A percentile compares a stretch with the other conserved stretches of the same genome.
Conservation (phyloP, 257 asterid species). For the Gynochthodes officinalis region DNA sequence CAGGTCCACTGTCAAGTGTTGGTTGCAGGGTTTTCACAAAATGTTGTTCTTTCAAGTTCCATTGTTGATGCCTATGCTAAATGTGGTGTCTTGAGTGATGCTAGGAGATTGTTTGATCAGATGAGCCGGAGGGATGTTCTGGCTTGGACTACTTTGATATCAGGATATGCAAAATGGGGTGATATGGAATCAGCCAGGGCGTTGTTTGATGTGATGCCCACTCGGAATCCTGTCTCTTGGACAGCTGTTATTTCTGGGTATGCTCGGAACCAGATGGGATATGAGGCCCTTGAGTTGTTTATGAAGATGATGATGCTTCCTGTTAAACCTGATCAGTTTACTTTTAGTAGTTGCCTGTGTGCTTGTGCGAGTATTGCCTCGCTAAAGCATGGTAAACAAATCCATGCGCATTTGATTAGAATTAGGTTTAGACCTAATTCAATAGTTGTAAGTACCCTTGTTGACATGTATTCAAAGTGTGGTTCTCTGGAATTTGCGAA, state of each 20-base stretch:
- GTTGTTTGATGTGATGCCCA: conserved; percentile 55
- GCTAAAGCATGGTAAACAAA: conserved; percentile 50
- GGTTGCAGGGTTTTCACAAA: conserved; percentile 52
- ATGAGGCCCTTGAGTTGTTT: conserved; percentile 44
- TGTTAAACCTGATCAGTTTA: conserved; percentile 61
- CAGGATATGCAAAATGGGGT: conserved; percentile 59
- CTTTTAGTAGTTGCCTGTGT: conserved; percentile 50
- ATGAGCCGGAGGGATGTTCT: conserved; percentile 54
- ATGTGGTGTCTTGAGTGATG: conserved; percentile 58
- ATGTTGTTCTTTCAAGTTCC: conserved; percentile 61
- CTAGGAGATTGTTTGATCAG: conserved; percentile 60
- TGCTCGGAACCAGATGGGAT: conserved; percentile 44
- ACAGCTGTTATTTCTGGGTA: conserved; percentile 66
- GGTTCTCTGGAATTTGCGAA: conserved; percentile 47
- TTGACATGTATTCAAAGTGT: conserved; percentile 75
- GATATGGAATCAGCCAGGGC: conserved; percentile 56
- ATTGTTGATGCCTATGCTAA: conserved; percentile 62
- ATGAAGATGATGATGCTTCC: conserved; percentile 37
- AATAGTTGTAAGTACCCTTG: conserved; percentile 54
- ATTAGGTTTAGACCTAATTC: conserved; percentile 49
- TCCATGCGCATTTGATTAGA: conserved; percentile 54
- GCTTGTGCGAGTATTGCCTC: conserved; percentile 59
- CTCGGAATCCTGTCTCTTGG: conserved; percentile 64
- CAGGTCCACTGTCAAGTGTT: conserved; percentile 70
- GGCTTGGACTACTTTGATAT: conserved; percentile 78